Base-by-base conservation (phyloP, 108 stramenopile species). In the Mediolabrus comicus region DNA sequence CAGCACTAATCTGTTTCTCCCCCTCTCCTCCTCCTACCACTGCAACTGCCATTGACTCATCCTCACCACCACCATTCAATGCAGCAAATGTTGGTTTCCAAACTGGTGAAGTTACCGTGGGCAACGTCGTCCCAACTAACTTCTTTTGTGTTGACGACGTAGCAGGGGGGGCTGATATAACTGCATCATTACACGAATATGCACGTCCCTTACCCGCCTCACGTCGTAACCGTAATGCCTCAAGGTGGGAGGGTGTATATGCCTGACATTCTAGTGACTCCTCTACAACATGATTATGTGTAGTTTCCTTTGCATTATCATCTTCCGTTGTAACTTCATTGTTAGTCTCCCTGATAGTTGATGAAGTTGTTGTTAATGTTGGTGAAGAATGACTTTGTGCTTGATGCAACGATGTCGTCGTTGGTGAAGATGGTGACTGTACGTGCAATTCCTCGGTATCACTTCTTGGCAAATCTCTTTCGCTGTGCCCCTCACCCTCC, bases 141-240 rank as follows among this genome's bases (percentile, higher is more conserved):
- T 41, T 3, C 62, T 12, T 46, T 29, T 57, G n/a, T n/a, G n/a
- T n/a, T n/a, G n/a, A n/a, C n/a, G n/a, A n/a, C n/a, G n/a, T n/a
- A n/a, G n/a, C n/a, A n/a, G 5, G 46, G 13, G 32, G 22, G 29
- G 39, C 36, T 25, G 31, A 25, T 32, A 53, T 3, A 51, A 46
- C 19, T 22, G 53, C 14, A 59, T 76, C 75, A 51, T 69, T 76
- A 25, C 55, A 76, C 2, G 75, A 76, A 49, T 76, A 76, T 3
- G 75, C 67, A 8, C 62, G 24, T 17, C 22, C 34, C 17, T 53
- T 68, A 11, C 75, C 75, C 5, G 57, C 68, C 27, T 77, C 68
- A 38, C 60, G 75, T 22, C 68, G 75, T 33, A 65, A 28, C 49
- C 54, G 67, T 1, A 77, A 58, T 28, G 68, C 68, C 46, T 77